Evolutionary conservation across 2,329 filamentous ascomycete species (phyloP).

Genomic region (Chrysoporthe deuterocubensis): DNA sequence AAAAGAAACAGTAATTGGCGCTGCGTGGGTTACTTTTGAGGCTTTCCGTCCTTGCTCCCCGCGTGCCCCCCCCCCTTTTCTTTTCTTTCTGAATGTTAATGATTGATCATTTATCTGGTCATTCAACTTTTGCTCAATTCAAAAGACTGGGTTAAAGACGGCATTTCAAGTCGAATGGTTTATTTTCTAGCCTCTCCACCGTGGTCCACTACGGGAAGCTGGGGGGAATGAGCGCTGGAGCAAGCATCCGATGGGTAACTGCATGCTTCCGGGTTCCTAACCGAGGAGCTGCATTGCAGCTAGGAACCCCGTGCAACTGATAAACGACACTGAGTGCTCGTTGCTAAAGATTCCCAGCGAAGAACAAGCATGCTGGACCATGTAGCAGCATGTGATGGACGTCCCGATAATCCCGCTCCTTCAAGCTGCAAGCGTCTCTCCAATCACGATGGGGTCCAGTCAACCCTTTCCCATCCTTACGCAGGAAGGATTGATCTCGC

Average conservation of each 20-base stretch:
- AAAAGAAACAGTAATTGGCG: too few species aligned
- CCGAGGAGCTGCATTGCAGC: not conserved
- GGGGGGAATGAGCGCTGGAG: not conserved
- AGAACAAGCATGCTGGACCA: not conserved
- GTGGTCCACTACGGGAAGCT: not conserved
- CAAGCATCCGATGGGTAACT: not conserved
- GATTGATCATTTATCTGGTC: too few species aligned
- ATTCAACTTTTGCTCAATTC: too few species aligned
- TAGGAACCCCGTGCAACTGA: not conserved
- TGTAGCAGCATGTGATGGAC: not conserved
- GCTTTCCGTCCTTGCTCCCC: too few species aligned
- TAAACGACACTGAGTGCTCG: not conserved
- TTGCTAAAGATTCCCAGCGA: too few species aligned
- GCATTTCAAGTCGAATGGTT: too few species aligned
- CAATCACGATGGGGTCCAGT: not conserved
- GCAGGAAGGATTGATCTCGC: not conserved
- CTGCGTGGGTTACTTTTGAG: too few species aligned
- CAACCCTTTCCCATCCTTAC: not conserved
- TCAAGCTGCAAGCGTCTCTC: too few species aligned
- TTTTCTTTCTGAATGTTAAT: too few species aligned
- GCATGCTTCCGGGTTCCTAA: constrained; percentile 11
- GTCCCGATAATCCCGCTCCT: not conserved
- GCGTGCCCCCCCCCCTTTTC: too few species aligned
- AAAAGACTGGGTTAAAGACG: too few species aligned
- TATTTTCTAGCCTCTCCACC: too few species aligned